Percentiles rank a stretch among this genome's conserved stretches.
Conservation (phyloP, 176 grass and related monocot species). For the Aegilops speltoides region DNA sequence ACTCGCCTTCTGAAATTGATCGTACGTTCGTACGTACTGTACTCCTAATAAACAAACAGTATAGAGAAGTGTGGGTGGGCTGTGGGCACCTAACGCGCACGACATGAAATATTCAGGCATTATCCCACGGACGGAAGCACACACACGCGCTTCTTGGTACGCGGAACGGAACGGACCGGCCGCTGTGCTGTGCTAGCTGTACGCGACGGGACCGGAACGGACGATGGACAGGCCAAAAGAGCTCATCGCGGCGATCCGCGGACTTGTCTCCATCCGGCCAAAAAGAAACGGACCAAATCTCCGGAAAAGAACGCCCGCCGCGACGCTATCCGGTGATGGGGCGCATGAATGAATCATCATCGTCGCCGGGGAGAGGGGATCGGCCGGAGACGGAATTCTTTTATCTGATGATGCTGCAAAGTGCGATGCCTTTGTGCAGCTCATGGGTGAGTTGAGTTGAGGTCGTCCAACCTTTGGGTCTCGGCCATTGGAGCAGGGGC, state of each 20-base stretch:
- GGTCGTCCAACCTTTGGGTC: not conserved
- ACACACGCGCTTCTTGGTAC: constrained; percentile 17
- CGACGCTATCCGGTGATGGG: not conserved
- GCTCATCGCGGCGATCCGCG: not conserved
- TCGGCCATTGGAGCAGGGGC: not conserved
- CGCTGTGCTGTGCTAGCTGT: not conserved
- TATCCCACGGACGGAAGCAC: not conserved
- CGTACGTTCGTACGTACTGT: not conserved
- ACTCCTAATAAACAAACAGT: not conserved
- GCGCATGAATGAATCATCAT: too few species aligned
- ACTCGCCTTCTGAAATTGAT: not conserved
- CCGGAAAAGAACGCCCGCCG: not conserved
- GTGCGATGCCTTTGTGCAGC: constrained; percentile 10
- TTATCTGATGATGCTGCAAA: constrained; percentile 6
- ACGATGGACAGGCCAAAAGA: constrained; percentile 13
- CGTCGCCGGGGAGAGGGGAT: not conserved
- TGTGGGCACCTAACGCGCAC: constrained; percentile 5
- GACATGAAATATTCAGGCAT: constrained; percentile 20
- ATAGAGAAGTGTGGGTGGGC: not conserved
- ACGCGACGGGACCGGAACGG: not conserved
- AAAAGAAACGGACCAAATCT: constrained; percentile 26
- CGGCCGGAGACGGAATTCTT: not conserved
- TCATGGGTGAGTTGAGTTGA: constrained; percentile 1
- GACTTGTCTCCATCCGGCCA: not conserved
- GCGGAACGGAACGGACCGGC: not conserved